Evolutionary conservation across 2,329 filamentous ascomycete genomes (phyloP).

Genomic region (Microdochium trichocladiopsis): DNA sequence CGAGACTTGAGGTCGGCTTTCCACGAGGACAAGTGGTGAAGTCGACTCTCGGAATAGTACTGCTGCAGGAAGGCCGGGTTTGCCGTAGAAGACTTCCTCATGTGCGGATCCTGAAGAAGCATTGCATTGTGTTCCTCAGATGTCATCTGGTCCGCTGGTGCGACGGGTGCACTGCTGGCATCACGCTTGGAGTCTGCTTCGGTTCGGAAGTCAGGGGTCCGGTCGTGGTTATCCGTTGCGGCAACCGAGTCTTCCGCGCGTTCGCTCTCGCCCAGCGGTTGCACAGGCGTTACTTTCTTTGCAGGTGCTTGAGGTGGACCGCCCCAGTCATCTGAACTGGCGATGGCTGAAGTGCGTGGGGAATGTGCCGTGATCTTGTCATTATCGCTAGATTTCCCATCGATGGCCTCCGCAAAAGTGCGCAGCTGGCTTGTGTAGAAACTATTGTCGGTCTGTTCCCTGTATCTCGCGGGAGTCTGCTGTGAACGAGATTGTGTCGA

Average conservation of each 20-base stretch:
- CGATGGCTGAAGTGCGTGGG: neutral
- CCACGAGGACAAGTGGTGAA: conserved; percentile 95
- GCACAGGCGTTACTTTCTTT: no score
- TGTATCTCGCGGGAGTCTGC: conserved; percentile 52
- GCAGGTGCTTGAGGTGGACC: no score
- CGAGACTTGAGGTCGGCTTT: conserved; percentile 89
- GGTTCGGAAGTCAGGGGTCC: conserved; percentile 1
- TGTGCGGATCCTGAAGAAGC: conserved; percentile 74
- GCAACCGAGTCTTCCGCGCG: no score
- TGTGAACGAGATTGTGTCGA: conserved; percentile 58
- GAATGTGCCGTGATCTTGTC: no score
- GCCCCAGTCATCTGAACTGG: neutral
- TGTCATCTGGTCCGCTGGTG: conserved; percentile 43
- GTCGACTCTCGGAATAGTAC: conserved; percentile 87
- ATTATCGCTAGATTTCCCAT: conserved; percentile 3
- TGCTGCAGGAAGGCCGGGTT: conserved; percentile 93
- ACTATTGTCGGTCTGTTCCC: conserved; percentile 72
- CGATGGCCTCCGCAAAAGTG: conserved; percentile 13
- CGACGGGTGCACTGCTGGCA: neutral
- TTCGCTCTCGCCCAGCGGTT: no score
- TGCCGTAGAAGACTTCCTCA: conserved; percentile 82
- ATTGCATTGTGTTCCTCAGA: conserved; percentile 90
- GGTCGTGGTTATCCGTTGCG: neutral
- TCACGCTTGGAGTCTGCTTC: neutral
- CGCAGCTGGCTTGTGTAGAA: conserved; percentile 74